Base-by-base conservation (phyloP, 768 basidiomycete species). In the Trametopsis cervina region DNA sequence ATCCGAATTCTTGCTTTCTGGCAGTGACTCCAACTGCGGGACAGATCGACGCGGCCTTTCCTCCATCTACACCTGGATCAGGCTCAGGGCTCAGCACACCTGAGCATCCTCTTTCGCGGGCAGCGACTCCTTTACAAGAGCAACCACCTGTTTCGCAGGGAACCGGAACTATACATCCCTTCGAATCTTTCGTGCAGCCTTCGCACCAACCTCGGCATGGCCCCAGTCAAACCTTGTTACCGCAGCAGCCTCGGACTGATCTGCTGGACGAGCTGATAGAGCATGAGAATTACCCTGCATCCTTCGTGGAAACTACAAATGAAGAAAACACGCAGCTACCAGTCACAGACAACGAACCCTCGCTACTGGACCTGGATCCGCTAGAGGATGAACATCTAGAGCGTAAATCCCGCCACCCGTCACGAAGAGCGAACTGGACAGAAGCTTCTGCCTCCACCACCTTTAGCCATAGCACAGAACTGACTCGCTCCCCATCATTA, bases 221-320 rank as follows among this genome's bases (percentile, higher is more conserved):
- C n/a, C n/a, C n/a, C n/a, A n/a, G n/a, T n/a, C n/a, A n/a, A n/a
- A n/a, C n/a, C n/a, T n/a, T n/a, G n/a, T n/a, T n/a, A n/a, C 46
- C 46, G 9, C 45, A 9, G 13, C 22, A 23, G 6, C 24, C 42
- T 22, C 22, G 21, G 4, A 23, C 10, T n/a, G 70, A 64, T 21
- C 65, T 86, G 4, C 65, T 88, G 44, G 75, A 83, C 41, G 85
- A 89, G 57, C 61, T 88, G 26, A 58, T 86, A 25, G 58, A 71
- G 50, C 77, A 84, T 50, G 75, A 87, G 60, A 81, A 87, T 44
- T 83, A 88, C 60, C 84, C 83, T 2, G 60, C 85, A 55, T 83
- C 79, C 59, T 82, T 79, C 18, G 15, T 33, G 9, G 9, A 33
- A 24, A 11, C 13, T 38, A 15, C 37, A 12, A 13, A 11, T n/a